Evolutionary conservation across 1,284 basidiomycete genomes (phyloP).

Genomic region (Puccinia coronata): DNA sequence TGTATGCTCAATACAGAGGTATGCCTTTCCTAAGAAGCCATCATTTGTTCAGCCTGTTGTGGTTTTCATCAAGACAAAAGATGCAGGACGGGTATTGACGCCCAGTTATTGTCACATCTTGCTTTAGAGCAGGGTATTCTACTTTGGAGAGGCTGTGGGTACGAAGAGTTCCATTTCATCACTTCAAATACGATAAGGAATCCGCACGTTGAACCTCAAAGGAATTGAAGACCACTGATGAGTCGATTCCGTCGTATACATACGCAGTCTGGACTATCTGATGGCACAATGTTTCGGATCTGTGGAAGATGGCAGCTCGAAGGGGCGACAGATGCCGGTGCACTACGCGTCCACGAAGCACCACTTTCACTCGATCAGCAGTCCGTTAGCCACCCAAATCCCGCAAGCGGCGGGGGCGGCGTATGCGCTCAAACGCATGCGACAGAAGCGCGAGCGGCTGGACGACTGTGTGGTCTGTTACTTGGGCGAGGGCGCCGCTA

Average conservation of each 20-base stretch:
- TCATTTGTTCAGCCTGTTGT: conserved; percentile 18
- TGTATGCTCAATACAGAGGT: conserved; percentile 59
- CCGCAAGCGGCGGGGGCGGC: conserved; percentile 92
- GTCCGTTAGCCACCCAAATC: conserved; percentile 90
- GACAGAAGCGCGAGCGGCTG: conserved; percentile 64
- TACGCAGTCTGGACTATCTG: conserved; percentile 58
- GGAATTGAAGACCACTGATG: not conserved
- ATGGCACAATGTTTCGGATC: conserved; percentile 90
- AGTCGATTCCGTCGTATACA: too few species aligned
- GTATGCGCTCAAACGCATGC: conserved; percentile 79
- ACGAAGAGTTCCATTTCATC: conserved; percentile 50
- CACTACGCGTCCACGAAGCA: conserved; percentile 81
- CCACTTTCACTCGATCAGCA: conserved; percentile 92
- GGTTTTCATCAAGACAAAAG: conserved; percentile 65
- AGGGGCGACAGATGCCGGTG: conserved; percentile 75
- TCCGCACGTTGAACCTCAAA: too few species aligned
- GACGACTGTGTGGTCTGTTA: conserved; percentile 75
- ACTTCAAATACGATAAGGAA: too few species aligned
- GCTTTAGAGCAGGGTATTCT: conserved; percentile 83
- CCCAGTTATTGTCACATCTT: not conserved
- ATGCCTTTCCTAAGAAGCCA: conserved; percentile 54
- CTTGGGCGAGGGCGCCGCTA: conserved; percentile 73
- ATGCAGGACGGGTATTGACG: not conserved
- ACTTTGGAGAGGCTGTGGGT: conserved; percentile 76
- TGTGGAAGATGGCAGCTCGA: conserved; percentile 74